phyloP scores from a whole-genome alignment of 2,329 filamentous ascomycete species.

The Lachnellula suecica region DNA sequence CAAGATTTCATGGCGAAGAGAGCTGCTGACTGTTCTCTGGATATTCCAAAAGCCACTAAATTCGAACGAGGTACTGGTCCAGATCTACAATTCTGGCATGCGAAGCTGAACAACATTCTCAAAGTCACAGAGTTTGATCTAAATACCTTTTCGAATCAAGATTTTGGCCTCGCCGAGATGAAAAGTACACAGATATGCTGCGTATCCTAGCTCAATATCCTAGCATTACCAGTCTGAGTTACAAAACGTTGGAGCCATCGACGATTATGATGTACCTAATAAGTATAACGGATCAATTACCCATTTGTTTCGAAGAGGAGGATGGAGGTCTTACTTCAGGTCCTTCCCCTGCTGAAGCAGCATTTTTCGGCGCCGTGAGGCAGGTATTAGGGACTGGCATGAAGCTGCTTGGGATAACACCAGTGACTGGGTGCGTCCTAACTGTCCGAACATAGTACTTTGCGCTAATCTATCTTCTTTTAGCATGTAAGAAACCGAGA shows the following conservation, averaged over 20 bases:
- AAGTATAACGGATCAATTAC: constrained; percentile 8
- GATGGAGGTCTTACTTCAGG: not conserved
- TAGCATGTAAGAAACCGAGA: no score
- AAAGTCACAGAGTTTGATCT: not conserved
- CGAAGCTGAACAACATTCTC: constrained; percentile 50
- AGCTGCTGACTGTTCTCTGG: constrained; percentile 65
- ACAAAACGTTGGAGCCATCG: constrained; percentile 10
- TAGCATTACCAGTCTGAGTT: constrained; percentile 5
- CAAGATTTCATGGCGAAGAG: constrained; percentile 64
- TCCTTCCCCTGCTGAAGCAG: not conserved
- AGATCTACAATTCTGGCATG: constrained; percentile 64
- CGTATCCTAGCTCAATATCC: constrained; percentile 14
- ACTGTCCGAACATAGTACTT: no score
- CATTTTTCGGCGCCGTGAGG: constrained; percentile 6
- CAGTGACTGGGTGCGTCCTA: not conserved
- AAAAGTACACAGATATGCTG: constrained; percentile 8
- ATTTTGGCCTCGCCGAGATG: constrained; percentile 3
- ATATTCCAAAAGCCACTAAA: constrained; percentile 63
- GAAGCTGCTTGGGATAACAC: constrained; percentile 10
- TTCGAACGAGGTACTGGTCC: constrained; percentile 67
- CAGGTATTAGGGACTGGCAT: constrained; percentile 15
- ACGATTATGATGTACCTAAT: constrained; percentile 9
- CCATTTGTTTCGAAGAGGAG: constrained; percentile 4
- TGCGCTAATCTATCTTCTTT: no score
- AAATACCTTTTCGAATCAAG: not conserved